Conservation (phyloP, 2,329 filamentous ascomycete genomes). For the Fusarium brevicatenulatum region DNA sequence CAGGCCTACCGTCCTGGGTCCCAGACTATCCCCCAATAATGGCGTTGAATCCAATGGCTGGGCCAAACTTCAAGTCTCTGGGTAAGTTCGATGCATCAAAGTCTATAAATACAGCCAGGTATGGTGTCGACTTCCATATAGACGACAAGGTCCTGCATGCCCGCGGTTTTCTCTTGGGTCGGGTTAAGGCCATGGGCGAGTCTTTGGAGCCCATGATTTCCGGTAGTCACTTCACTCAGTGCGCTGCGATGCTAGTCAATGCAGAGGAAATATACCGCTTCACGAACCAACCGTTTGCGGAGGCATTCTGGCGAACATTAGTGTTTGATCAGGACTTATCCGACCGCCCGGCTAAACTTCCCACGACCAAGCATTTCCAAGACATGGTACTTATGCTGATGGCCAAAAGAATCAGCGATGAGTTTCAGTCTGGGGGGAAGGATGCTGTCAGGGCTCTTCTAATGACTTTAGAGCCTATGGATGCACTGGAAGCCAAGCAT, state of each 20-base stretch:
- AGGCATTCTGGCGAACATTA: slow-evolving; percentile 2
- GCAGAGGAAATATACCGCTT: neutral
- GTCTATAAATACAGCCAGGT: neutral
- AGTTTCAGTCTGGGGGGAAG: neutral
- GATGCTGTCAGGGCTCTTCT: neutral
- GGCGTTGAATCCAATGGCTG: neutral
- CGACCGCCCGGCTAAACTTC: neutral
- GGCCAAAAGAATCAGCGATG: neutral
- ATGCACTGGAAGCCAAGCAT: neutral
- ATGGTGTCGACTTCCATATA: neutral
- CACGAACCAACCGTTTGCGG: neutral
- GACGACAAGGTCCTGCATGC: neutral
- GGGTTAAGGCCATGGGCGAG: neutral
- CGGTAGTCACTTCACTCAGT: neutral
- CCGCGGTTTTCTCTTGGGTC: neutral
- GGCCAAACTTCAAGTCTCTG: neutral
- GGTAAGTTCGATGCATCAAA: neutral
- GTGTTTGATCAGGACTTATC: neutral
- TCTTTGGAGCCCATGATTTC: neutral
- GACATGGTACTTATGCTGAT: neutral
- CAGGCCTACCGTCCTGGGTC: neutral
- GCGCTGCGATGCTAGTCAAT: neutral
- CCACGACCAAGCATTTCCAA: neutral
- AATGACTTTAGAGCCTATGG: neutral
- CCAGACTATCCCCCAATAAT: neutral